phyloP scores from a whole-genome alignment of 306 rosid species.

The Glycine latifolia region DNA sequence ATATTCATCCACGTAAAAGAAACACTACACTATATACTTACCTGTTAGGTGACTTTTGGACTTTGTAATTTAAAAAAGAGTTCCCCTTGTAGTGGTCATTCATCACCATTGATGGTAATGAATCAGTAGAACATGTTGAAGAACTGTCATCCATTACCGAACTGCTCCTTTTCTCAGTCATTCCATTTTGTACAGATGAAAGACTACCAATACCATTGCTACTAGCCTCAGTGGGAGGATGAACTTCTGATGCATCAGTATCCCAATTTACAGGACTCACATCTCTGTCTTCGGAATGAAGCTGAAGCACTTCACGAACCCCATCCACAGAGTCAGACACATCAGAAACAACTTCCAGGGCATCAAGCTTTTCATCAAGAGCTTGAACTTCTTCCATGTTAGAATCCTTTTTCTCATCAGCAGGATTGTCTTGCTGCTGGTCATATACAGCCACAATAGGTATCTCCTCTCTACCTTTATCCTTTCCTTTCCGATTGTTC shows the following conservation, averaged over 20 bases:
- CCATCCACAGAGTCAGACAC: constrained; percentile 86
- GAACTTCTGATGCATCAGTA: constrained; percentile 92
- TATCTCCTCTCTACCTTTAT: constrained; percentile 84
- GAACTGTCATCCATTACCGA: constrained; percentile 91
- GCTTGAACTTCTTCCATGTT: constrained; percentile 63
- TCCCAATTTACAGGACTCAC: constrained; percentile 89
- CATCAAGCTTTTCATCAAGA: constrained; percentile 67
- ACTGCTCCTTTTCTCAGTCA: constrained; percentile 69
- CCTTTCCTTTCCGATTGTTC: constrained; percentile 86
- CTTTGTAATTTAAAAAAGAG: constrained; percentile 56
- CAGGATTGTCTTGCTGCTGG: constrained; percentile 54
- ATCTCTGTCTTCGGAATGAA: constrained; percentile 93
- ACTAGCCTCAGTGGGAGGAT: constrained; percentile 71
- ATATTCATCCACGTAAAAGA: constrained; percentile 28
- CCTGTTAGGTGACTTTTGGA: constrained; percentile 77
- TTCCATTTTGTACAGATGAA: constrained; percentile 71
- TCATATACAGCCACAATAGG: constrained; percentile 51
- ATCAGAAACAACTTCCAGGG: constrained; percentile 80
- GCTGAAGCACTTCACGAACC: constrained; percentile 68
- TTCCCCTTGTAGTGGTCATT: constrained; percentile 74
- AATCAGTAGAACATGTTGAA: constrained; percentile 95
- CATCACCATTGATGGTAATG: constrained; percentile 79
- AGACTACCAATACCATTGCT: constrained; percentile 66
- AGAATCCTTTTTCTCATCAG: constrained; percentile 61
- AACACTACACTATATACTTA: constrained; percentile 43